Percentiles rank a stretch among this genome's conserved stretches.
Evolutionary conservation across 345 rosid species (phyloP).

Genomic region (Melastoma malabathricum): DNA sequence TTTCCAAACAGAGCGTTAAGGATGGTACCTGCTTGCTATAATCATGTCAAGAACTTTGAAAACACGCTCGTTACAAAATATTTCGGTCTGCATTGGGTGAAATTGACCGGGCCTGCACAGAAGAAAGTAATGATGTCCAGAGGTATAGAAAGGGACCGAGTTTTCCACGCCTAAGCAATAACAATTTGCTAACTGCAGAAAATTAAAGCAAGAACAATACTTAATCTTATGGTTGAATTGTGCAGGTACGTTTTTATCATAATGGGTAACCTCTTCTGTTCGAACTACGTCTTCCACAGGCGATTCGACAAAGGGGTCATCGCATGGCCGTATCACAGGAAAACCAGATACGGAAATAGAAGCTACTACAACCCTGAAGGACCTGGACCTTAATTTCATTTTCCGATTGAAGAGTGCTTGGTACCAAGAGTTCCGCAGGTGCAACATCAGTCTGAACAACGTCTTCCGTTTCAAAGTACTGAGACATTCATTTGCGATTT

Average conservation of each 20-base stretch:
- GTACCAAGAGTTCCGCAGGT: conserved; percentile 95
- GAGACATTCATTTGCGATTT: too few relatives aligned
- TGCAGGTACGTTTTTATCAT: conserved; percentile 80
- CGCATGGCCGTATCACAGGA: conserved; percentile 79
- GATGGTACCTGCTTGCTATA: conserved; percentile 93
- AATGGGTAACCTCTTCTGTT: conserved; percentile 89
- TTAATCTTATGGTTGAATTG: conserved; percentile 11
- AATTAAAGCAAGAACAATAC: too few relatives aligned
- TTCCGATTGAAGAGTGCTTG: conserved; percentile 60
- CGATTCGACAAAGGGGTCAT: conserved; percentile 95
- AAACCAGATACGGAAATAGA: conserved; percentile 85
- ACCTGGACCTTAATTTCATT: conserved; percentile 78
- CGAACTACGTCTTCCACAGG: conserved; percentile 61
- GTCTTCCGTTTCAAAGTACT: too few relatives aligned
- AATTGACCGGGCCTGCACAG: conserved; percentile 61
- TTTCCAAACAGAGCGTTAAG: conserved; percentile 17
- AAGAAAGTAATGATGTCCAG: conserved; percentile 45
- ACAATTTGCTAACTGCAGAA: too few relatives aligned
- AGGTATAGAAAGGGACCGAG: too few relatives aligned
- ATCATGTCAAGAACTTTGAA: conserved; percentile 79
- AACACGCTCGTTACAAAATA: conserved; percentile 89
- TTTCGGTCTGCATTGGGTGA: conserved; percentile 93
- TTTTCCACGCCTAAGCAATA: too few relatives aligned
- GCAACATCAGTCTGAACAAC: background rate
- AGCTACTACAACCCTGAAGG: conserved; percentile 82